phyloP scores from a whole-genome alignment of 495 filamentous ascomycete genomes.

The Trichoderma virens region DNA sequence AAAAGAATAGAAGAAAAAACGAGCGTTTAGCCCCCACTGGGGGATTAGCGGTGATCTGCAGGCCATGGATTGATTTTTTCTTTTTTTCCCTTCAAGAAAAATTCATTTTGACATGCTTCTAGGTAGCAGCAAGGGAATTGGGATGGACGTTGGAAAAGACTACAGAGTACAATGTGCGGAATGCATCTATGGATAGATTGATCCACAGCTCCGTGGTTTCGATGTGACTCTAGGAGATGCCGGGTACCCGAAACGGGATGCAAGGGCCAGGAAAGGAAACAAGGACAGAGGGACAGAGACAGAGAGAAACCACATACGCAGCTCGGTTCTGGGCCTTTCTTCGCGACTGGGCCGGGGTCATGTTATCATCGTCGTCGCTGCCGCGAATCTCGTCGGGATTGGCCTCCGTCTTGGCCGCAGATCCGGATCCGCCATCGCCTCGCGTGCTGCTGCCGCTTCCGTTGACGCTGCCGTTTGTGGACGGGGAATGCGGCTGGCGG shows the following conservation, averaged over 20 bases:
- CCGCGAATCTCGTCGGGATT: conserved; percentile 32
- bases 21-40: background rate
- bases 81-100: background rate
- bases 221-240: background rate
- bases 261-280: background rate
- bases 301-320: conserved; percentile 61
- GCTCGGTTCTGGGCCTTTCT: conserved; percentile 95
- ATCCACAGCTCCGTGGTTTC: background rate
- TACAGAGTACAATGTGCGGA: background rate
- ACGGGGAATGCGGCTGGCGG: conserved; percentile 13
- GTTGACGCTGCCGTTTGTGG: conserved; percentile 8
- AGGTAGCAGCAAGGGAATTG: background rate
- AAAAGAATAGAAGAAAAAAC: background rate
- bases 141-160: background rate
- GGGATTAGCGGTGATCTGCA: background rate
- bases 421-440: background rate
- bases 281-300: background rate
- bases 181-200: background rate
- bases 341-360: conserved; percentile 72
- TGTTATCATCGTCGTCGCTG: conserved; percentile 46
- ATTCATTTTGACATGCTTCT: too few relatives aligned
- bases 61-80: background rate
- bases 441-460: conserved; percentile 7
- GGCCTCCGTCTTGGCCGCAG: conserved; percentile 17
- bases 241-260: background rate